Percentiles rank a stretch among this genome's conserved stretches.
These are phyloP conservation scores for Leptosphaerulina australis DNA, from an alignment of 2,329 filamentous ascomycete species.

Conservation along the genomic window DNA sequence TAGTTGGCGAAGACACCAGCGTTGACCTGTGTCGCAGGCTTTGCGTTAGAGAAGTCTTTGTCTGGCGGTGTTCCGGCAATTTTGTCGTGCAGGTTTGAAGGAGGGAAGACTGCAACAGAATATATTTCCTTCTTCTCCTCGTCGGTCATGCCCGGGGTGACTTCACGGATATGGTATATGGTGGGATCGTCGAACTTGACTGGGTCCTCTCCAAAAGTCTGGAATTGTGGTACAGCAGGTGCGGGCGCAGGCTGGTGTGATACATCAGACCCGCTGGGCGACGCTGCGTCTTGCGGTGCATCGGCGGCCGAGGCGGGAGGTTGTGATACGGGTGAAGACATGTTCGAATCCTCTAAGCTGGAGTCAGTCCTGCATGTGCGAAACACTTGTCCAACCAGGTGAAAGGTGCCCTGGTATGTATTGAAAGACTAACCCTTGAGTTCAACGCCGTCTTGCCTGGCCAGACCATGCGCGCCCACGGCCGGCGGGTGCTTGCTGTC, in stretches of 20 bases:
- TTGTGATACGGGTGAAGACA: constrained; percentile 51
- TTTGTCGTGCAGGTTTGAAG: constrained; percentile 77
- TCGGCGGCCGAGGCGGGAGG: constrained; percentile 58
- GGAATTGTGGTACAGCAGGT: constrained; percentile 70
- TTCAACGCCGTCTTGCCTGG: constrained; percentile 68
- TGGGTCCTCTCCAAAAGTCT: constrained; percentile 91
- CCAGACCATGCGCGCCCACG: constrained; percentile 67
- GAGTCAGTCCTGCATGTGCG: constrained; percentile 15
- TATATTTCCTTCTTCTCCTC: constrained; percentile 89
- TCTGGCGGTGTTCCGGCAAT: constrained; percentile 90
- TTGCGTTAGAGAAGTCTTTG: constrained; percentile 93
- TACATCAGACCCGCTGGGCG: constrained; percentile 61
- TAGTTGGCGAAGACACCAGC: constrained; percentile 92
- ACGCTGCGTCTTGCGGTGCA: constrained; percentile 68
- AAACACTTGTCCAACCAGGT: neutral
- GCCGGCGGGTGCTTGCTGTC: constrained; percentile 66
- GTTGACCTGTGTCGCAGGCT: constrained; percentile 91
- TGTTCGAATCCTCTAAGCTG: constrained; percentile 43
- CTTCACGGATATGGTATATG: constrained; percentile 85
- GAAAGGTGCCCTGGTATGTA: neutral
- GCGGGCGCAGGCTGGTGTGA: constrained; percentile 66
- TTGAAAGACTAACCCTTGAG: neutral
- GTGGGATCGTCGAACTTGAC: constrained; percentile 91
- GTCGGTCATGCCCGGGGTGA: constrained; percentile 76
- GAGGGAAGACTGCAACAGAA: constrained; percentile 83